Percentiles rank a stretch among this genome's conserved stretches.
phyloP scores from a whole-genome alignment of 192 early-diverging fungal species.

The Ambispora gerdemannii region DNA sequence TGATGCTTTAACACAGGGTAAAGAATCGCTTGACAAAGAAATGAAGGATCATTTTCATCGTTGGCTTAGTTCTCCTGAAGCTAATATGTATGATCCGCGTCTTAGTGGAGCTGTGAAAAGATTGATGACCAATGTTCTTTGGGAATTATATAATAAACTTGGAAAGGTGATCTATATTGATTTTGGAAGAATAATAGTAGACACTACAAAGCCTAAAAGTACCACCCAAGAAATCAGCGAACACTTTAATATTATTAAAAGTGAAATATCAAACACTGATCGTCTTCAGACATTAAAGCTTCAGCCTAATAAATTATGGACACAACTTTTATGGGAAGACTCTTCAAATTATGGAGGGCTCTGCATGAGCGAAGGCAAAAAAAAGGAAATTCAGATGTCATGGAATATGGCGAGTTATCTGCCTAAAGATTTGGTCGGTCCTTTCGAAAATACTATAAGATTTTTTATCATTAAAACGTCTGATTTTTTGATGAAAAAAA shows the following conservation, averaged over 20 bases:
- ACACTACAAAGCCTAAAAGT: not conserved
- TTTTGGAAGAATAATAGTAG: not conserved
- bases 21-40: not conserved
- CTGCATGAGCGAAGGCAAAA: not conserved
- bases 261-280: not conserved
- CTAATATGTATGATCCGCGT: not conserved
- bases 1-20: not conserved
- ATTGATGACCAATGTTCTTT: constrained; percentile 4
- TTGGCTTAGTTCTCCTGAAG: not conserved
- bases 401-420: not conserved
- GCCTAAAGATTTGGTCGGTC: not conserved
- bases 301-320: not conserved
- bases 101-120: not conserved
- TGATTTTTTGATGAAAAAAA: not conserved
- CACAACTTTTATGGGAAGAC: not conserved
- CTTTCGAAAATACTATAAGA: not conserved
- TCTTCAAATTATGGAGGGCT: not conserved
- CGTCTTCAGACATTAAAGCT: not conserved
- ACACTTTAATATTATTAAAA: not conserved
- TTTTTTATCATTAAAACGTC: not conserved
- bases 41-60: not conserved
- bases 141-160: not conserved
- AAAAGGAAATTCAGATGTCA: not conserved
- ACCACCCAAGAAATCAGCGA: not conserved
- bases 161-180: not conserved